Base-by-base conservation (phyloP, 805 yeast species). In the Cyberlindnera suaveolens region DNA sequence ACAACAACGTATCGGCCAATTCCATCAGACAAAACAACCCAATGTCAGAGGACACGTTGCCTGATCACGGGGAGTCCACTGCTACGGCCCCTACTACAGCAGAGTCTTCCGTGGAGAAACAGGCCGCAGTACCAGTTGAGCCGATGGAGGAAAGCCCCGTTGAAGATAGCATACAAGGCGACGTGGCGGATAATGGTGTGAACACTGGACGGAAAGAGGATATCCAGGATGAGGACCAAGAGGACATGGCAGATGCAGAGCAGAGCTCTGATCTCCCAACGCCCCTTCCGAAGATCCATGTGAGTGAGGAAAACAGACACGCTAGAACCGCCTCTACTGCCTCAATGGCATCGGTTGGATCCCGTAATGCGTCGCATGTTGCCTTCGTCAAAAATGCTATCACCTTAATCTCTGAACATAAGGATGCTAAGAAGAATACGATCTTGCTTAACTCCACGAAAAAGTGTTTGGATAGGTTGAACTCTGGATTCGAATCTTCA, bases 341-440 rank as follows among this genome's bases (percentile, higher is more conserved):
- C 5, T 52, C 61, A 14, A 47, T 45, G 13, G 40, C 47, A 11
- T 49, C 60, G 1, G 40, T 50, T 14, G 31, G 46, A 2, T 51
- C 57, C 4, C 61, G 61, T 41, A 57, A 60, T 18, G 55, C 56
- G 18, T 57, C 70, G 0, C 65, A 67, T 17, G 46, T 58, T 15
- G 40, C 57, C 11, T 70, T 78, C 43, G 71, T 84, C 51, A 76
- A 72, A 49, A 71, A 72, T 42, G 77, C 88, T 3, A 72, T 85
- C 49, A 79, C 80, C 45, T 53, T 66, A 14, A 78, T 85, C 49
- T 60, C 75, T 34, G 68, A 60, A 30, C 72, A 77, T 46, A 83
- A 81, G 54, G 93, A 84, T 35, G 78, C 80, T 14, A 71, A 72
- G 47, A 73, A 75, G 47, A 63, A 68, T 44, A 59, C 70, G 1